Conservation (phyloP, 2,329 filamentous ascomycete genomes). For the Fusarium sp. region DNA sequence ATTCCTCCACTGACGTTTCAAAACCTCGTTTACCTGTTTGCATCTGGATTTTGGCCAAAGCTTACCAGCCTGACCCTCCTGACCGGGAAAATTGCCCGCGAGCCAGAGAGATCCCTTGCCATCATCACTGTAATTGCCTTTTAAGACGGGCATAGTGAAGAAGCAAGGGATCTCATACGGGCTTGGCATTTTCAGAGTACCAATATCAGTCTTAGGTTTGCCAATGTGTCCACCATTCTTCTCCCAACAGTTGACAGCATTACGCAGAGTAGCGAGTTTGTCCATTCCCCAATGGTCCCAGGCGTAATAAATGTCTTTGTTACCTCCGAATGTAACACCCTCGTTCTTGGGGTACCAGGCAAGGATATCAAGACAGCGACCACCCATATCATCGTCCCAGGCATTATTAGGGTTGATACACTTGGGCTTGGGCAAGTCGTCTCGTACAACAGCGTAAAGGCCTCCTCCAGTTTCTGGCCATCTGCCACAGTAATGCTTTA, state of each 20-base stretch:
- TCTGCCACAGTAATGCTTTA: conserved; percentile 14
- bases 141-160: conserved; percentile 2
- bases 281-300: conserved; percentile 8
- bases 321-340: neutral
- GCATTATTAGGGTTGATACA: conserved; percentile 18
- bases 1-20: too few species aligned
- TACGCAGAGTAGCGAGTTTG: neutral
- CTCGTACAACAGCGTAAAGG: conserved; percentile 10
- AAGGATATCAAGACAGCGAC: conserved; percentile 10
- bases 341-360: conserved; percentile 2
- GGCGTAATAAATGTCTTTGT: neutral
- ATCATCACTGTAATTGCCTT: neutral
- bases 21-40: neutral
- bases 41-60: conserved; percentile 8
- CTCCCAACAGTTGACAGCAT: conserved; percentile 11
- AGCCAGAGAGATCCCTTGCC: neutral
- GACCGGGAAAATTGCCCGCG: neutral
- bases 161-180: conserved; percentile 3
- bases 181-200: neutral
- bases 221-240: neutral
- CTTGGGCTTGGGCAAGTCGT: conserved; percentile 6
- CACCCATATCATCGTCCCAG: neutral
- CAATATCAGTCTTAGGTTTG: neutral
- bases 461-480: conserved; percentile 4
- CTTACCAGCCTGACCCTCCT: conserved; percentile 1